These are phyloP conservation scores for Fusarium sp. DNA, from an alignment of 2,329 filamentous ascomycete species.

Conservation along the genomic window DNA sequence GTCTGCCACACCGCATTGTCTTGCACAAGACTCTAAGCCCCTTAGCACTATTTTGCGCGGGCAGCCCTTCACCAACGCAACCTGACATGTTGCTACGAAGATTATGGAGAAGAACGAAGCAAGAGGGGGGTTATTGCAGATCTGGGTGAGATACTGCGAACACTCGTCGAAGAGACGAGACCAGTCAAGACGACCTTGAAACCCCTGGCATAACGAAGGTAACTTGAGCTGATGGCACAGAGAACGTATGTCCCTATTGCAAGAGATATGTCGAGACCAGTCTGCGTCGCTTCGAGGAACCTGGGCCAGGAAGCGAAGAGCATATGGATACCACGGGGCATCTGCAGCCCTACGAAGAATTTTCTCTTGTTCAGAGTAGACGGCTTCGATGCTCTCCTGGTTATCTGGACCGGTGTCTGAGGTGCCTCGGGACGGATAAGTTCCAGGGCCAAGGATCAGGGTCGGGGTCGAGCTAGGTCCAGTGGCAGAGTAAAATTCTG, in stretches of 20 bases:
- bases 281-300: slow-evolving; percentile 17
- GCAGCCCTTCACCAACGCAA: slow-evolving; percentile 17
- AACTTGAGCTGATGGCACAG: slow-evolving; percentile 18
- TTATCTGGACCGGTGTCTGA: not conserved
- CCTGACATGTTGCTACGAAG: slow-evolving; percentile 29
- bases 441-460: not conserved
- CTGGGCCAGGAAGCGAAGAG: slow-evolving; percentile 20
- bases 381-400: not conserved
- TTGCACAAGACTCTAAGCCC: slow-evolving; percentile 10
- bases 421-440: not conserved
- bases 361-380: not conserved
- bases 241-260: slow-evolving; percentile 10
- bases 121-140: not conserved
- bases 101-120: slow-evolving; percentile 26
- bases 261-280: slow-evolving; percentile 22
- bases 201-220: not conserved
- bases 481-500: not conserved
- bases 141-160: slow-evolving; percentile 5
- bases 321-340: slow-evolving; percentile 16
- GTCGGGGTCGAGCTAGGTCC: not conserved
- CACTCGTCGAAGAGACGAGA: slow-evolving; percentile 19
- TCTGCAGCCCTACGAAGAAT: too few relatives aligned
- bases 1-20: slow-evolving; percentile 18
- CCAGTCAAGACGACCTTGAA: slow-evolving; percentile 3
- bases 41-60: not conserved